Base-by-base conservation (phyloP, 192 early-diverging fungal species). In the Spizellomyces punctatus region DNA sequence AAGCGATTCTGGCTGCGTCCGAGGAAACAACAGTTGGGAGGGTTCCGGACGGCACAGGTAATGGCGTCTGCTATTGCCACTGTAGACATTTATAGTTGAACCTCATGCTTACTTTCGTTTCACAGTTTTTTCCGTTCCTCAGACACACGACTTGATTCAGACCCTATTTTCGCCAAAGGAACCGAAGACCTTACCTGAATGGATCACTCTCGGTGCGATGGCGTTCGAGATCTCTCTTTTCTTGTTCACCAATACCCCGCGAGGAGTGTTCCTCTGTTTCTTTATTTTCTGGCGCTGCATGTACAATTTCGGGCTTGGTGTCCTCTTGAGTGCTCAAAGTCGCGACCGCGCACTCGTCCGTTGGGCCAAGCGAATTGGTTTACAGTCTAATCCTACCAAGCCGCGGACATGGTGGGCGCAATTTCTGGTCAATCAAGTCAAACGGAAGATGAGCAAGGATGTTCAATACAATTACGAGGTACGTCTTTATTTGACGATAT, bases 261-360 rank as follows among this genome's bases (percentile, higher is more conserved):
- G 82, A 46, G 78, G 69, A 63, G 60, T 92, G 42, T 93, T 94
- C 75, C 56, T 96, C 63, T 73, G 82, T 6, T 72, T 93, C 14
- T 96, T 96, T 78, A 61, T 91, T 8, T 92, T 93, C 71, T 98
- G 95, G 95, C 88, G 96, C 63, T 71, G 87, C 42, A 85, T 86
- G 64, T 96, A 96, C 82, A 95, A 96, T 76, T 82, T 82, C 6
- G 94, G 92, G n/a, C 76, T 98, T 6, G 96, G 96, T 12, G 83
- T 86, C 63, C 76, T 96, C 16, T 80, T 98, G 54, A 92, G 90
- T 68, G 17, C 57, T 7, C 72, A 74, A 59, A 94, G 91, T 76
- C 89, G 91, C 57, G 83, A 83, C 58, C 82, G 86, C 16, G 85
- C 85, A 12, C 75, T 98, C 41, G 91, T 96, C 9, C 79, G 83